Evolutionary conservation across 1,139 yeast genomes (phyloP).

Genomic region (Saccharomycopsis hybrid): DNA sequence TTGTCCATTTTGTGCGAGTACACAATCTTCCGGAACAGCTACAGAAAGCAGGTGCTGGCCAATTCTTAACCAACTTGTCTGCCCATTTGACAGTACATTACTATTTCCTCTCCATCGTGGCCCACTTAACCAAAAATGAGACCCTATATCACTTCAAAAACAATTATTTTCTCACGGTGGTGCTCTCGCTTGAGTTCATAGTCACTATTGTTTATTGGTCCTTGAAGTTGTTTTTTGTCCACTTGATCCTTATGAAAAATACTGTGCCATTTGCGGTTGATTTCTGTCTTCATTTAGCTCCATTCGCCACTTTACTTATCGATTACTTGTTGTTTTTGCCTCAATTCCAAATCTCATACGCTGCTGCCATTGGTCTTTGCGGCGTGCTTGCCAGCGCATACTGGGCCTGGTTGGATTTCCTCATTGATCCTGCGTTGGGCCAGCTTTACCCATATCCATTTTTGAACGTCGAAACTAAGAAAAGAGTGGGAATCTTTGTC

Average conservation of each 20-base stretch:
- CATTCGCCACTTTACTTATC: constrained; percentile 7
- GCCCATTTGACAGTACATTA: constrained; percentile 15
- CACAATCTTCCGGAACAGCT: constrained; percentile 10
- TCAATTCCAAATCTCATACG: constrained; percentile 6
- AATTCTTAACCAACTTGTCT: constrained; percentile 13
- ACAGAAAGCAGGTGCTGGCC: constrained; percentile 15
- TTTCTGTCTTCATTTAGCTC: constrained; percentile 15
- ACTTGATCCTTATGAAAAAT: constrained; percentile 15
- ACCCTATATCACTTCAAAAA: constrained; percentile 10
- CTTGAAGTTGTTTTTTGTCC: constrained; percentile 12
- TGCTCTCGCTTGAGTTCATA: constrained; percentile 17
- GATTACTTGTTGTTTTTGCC: constrained; percentile 19
- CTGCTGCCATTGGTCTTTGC: constrained; percentile 9
- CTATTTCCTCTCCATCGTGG: constrained; percentile 8
- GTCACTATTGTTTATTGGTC: constrained; percentile 20
- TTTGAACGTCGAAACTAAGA: constrained; percentile 16
- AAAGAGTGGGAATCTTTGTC: constrained; percentile 15
- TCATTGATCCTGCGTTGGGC: constrained; percentile 13
- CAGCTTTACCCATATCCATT: constrained; percentile 21
- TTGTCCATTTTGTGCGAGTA: constrained; percentile 1
- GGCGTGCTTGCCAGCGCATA: constrained; percentile 8
- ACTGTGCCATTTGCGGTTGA: constrained; percentile 16
- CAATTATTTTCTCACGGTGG: constrained; percentile 18
- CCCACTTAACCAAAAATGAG: constrained; percentile 1
- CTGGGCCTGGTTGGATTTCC: constrained; percentile 19